These are phyloP conservation scores for Trichophyton benhamiae DNA, from an alignment of 2,329 filamentous ascomycete genomes.

Conservation along the genomic window DNA sequence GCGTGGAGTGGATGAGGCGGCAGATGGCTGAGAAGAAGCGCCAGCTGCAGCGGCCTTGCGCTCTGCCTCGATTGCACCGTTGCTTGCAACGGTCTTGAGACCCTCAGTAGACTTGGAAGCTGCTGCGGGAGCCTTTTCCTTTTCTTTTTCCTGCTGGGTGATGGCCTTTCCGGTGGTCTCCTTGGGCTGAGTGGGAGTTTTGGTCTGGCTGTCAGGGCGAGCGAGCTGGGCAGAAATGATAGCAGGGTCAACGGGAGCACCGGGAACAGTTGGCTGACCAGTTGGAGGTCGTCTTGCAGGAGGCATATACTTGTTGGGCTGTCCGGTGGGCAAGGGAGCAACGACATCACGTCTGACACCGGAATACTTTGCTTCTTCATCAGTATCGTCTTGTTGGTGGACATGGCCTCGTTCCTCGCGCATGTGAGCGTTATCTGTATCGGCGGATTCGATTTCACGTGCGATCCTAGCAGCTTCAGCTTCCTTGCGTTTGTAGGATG, in stretches of 20 bases:
- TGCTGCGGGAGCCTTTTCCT: slow-evolving; percentile 1
- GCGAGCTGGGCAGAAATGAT: slow-evolving; percentile 78
- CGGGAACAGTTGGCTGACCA: slow-evolving; percentile 58
- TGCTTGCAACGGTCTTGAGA: slow-evolving; percentile 16
- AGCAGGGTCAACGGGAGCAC: slow-evolving; percentile 71
- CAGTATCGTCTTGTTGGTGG: slow-evolving; percentile 50
- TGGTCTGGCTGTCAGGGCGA: slow-evolving; percentile 32
- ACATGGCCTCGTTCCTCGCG: slow-evolving; percentile 75
- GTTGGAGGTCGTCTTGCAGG: slow-evolving; percentile 74
- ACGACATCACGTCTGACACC: slow-evolving; percentile 69
- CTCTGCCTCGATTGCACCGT: slow-evolving; percentile 18
- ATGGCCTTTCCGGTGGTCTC: slow-evolving; percentile 12
- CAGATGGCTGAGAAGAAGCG: slow-evolving; percentile 19
- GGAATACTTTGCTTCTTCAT: slow-evolving; percentile 93
- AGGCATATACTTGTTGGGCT: slow-evolving; percentile 70
- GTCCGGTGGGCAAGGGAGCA: slow-evolving; percentile 50
- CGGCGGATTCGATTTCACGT: slow-evolving; percentile 72
- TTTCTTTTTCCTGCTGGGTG: background rate
- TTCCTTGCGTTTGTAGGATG: slow-evolving; percentile 64
- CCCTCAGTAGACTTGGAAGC: slow-evolving; percentile 13
- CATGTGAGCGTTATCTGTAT: slow-evolving; percentile 65
- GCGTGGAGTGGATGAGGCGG: slow-evolving; percentile 12
- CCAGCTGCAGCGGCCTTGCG: slow-evolving; percentile 17
- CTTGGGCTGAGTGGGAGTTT: slow-evolving; percentile 20
- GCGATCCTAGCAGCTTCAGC: slow-evolving; percentile 73